Percentiles rank a stretch among this genome's conserved stretches.
Conservation (phyloP, 2,329 filamentous ascomycete genomes). For the Chaetomium strumarium region DNA sequence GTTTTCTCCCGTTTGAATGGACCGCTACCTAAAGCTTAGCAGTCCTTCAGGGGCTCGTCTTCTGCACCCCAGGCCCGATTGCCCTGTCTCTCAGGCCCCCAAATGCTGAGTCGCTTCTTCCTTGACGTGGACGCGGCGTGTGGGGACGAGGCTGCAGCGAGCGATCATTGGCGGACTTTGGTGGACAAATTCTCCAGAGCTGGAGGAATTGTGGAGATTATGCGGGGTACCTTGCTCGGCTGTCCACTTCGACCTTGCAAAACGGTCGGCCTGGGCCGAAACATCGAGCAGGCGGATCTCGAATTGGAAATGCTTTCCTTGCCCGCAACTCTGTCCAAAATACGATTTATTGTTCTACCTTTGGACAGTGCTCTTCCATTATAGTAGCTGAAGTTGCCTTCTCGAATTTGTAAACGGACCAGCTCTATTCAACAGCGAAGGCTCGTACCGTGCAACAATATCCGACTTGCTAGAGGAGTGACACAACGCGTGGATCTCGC, state of each 20-base stretch:
- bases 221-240: conserved; percentile 17
- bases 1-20: neutral
- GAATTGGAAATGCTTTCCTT: neutral
- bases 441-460: neutral
- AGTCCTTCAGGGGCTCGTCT: neutral
- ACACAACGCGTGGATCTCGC: neutral
- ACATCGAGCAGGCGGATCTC: neutral
- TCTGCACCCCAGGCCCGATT: neutral
- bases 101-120: neutral
- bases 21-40: conserved; percentile 4
- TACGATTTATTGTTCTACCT: neutral
- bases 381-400: neutral
- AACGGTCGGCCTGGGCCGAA: conserved; percentile 6
- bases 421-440: neutral
- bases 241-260: conserved; percentile 3
- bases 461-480: neutral
- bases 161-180: conserved; percentile 25
- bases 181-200: conserved; percentile 23
- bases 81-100: neutral
- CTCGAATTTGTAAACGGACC: neutral
- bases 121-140: conserved; percentile 1
- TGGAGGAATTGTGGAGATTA: conserved; percentile 23
- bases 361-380: neutral
- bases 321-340: neutral
- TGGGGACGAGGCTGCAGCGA: neutral